phyloP scores from a whole-genome alignment of 108 stramenopile genomes.

The Mediolabrus comicus region DNA sequence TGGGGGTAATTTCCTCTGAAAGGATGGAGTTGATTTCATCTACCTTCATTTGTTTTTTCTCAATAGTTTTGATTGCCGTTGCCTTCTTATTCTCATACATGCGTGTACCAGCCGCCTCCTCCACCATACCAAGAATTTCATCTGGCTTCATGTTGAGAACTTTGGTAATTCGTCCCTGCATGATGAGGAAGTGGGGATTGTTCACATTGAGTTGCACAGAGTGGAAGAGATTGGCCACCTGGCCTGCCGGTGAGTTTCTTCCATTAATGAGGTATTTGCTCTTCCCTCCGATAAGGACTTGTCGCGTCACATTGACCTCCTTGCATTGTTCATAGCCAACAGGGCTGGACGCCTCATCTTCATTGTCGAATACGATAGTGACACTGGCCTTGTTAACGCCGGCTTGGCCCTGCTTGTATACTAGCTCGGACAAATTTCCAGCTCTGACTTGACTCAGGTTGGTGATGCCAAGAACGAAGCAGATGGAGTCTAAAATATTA shows the following conservation, averaged over 20 bases:
- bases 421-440: conserved; percentile 96
- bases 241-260: conserved; percentile 82
- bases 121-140: conserved; percentile 99
- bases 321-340: conserved; percentile 93
- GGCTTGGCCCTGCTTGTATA: conserved; percentile 99
- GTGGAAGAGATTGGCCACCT: conserved; percentile 98
- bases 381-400: conserved; percentile 98
- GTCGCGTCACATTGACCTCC: conserved; percentile 95
- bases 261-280: conserved; percentile 99
- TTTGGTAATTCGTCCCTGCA: conserved; percentile 98
- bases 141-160: conserved; percentile 99
- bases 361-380: conserved; percentile 95
- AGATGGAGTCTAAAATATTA: conserved; percentile 98
- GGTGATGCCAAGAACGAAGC: conserved; percentile 98
- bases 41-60: conserved; percentile 98
- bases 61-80: conserved; percentile 95
- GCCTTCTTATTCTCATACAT: conserved; percentile 99
- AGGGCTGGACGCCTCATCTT: conserved; percentile 85
- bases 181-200: conserved; percentile 99
- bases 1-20: conserved; percentile 96
- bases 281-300: conserved; percentile 96
- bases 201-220: conserved; percentile 99
- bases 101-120: conserved; percentile 99
- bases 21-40: conserved; percentile 95
- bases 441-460: conserved; percentile 97